Base-by-base conservation (phyloP, 2,329 filamentous ascomycete species). In the Colletotrichum navitas region DNA sequence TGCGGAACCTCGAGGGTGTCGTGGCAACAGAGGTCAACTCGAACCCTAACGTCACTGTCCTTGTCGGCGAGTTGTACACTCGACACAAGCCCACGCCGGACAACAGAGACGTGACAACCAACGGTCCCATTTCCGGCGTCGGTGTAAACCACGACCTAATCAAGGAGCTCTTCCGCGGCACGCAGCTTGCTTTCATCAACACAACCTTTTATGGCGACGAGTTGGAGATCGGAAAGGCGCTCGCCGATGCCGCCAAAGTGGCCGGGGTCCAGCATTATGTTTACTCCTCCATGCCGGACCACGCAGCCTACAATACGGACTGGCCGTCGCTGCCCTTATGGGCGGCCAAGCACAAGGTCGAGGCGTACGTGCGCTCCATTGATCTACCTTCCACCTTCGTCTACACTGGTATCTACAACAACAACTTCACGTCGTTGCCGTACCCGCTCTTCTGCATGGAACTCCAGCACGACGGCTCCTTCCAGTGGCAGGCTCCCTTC, bases 371-470 rank as follows among this genome's bases (percentile, higher is more conserved):
- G 63, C 90, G 93, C 69, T 89, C 94, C 79, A 89, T 97, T 51
- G 91, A 91, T 12, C 86, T 98, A 14, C 94, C 94, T 0, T 91
- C 95, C 1, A 98, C 95, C 0, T 98, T 97, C 81, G 92, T 98
- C 75, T 98, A 98, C 82, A 94, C 95, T 12, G 96, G 95, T 71
- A 98, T 98, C 77, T 99, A 98, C 86, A 97, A 98, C 86, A 98
- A 98, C 83, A 98, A 99, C 81, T 99, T 98, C 83, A 98, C 95
- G 39, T 96, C 93, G 58, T 87, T 98, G 41, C 91, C 90, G 1
- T 98, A 97, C 79, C 96, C 96, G 1, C 87, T 98, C 5, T 98
- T 98, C 84, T 96, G 95, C 83, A 97, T 98, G 93, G 94, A 97
- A 74, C 85, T 97, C 58, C 91, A 94, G 81, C 81, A 86, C 1